phyloP scores from a whole-genome alignment of 164 flowering plant species.

The Nymphaea thermarum region DNA sequence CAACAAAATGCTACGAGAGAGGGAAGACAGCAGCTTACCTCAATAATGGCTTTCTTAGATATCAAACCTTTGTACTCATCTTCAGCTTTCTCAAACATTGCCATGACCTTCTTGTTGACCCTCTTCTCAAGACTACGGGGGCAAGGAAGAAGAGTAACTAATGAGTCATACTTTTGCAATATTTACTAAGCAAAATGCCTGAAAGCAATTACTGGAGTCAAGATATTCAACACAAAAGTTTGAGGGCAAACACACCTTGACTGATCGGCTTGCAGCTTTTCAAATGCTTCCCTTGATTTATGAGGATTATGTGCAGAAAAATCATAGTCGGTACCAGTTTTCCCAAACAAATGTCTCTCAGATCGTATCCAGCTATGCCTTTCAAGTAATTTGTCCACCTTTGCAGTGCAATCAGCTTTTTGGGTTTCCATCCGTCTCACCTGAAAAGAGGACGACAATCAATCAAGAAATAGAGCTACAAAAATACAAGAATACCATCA shows the following conservation, averaged over 20 bases:
- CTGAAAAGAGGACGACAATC: conserved; percentile 16
- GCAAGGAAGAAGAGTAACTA: not conserved
- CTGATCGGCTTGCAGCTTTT: conserved; percentile 74
- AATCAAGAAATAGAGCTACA: not conserved
- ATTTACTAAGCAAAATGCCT: not conserved
- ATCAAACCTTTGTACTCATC: conserved; percentile 87
- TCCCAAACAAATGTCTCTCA: conserved; percentile 89
- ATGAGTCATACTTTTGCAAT: not conserved
- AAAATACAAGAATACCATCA: not conserved
- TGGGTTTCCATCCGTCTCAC: conserved; percentile 89
- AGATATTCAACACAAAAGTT: not conserved
- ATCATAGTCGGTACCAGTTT: conserved; percentile 87
- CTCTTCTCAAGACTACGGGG: conserved; percentile 81
- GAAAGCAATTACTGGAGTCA: not conserved
- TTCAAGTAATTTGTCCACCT: conserved; percentile 76
- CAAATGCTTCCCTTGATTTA: conserved; percentile 65
- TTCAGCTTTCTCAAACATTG: conserved; percentile 99
- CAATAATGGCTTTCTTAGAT: conserved; percentile 87
- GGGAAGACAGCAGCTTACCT: conserved; percentile 37
- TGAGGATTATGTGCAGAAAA: conserved; percentile 67
- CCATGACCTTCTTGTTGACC: conserved; percentile 97
- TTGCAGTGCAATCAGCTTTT: conserved; percentile 77
- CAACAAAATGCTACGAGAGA: not conserved
- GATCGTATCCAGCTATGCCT: conserved; percentile 91
- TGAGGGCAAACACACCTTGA: conserved; percentile 36